phyloP scores from a whole-genome alignment of 177 flowering plant species.

The Vitis hybrid region DNA sequence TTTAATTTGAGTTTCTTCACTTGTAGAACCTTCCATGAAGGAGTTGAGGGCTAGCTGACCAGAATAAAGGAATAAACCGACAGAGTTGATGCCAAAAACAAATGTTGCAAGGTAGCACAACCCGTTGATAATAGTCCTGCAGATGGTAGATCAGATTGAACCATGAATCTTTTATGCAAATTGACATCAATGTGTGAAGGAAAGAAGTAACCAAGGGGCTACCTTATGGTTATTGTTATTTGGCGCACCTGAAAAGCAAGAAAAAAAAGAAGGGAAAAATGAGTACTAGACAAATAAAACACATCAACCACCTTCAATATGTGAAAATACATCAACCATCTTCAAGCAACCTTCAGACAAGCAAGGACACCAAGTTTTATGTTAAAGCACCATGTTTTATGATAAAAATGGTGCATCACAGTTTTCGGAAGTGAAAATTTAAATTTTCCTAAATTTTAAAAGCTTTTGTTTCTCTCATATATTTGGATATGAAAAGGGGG shows the following conservation, averaged over 20 bases:
- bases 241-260: slow-evolving; percentile 75
- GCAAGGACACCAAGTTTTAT: neutral
- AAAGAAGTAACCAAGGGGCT: neutral
- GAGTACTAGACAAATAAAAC: neutral
- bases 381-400: no score
- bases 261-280: slow-evolving; percentile 2
- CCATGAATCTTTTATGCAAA: neutral
- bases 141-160: slow-evolving; percentile 10
- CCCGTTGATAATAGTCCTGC: slow-evolving; percentile 92
- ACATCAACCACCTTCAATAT: neutral
- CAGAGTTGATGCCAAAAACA: slow-evolving; percentile 73
- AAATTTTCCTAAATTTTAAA: no score
- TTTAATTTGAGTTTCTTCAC: slow-evolving; percentile 20
- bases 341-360: neutral
- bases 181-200: neutral
- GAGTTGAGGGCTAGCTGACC: slow-evolving; percentile 85
- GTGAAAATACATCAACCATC: neutral
- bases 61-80: slow-evolving; percentile 75
- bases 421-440: no score
- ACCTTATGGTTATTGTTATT: slow-evolving; percentile 92
- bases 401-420: no score
- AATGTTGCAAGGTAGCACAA: slow-evolving; percentile 94
- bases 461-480: no score
- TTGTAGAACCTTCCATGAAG: slow-evolving; percentile 39
- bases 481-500: no score